Conservation (phyloP, 2,329 filamentous ascomycete genomes). For the Trichophyton benhamiae region DNA sequence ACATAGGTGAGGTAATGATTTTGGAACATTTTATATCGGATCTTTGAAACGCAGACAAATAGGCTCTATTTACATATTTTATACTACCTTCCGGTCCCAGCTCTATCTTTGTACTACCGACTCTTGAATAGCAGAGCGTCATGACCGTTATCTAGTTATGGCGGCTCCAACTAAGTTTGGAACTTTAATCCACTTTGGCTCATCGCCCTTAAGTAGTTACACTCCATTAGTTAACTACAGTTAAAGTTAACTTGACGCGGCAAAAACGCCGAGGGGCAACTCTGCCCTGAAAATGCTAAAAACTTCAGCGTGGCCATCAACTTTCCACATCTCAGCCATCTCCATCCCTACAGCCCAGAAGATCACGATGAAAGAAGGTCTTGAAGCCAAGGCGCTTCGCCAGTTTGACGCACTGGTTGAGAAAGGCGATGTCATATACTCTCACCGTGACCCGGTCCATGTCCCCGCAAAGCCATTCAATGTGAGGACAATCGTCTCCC, state of each 20-base stretch:
- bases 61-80: not conserved
- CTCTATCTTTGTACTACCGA: not conserved
- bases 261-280: not conserved
- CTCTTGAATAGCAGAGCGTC: not conserved
- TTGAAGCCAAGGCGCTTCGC: constrained; percentile 11
- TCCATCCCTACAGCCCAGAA: not conserved
- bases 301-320: not conserved
- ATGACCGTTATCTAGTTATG: not conserved
- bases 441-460: constrained; percentile 10
- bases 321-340: not conserved
- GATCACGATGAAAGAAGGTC: constrained; percentile 9
- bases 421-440: constrained; percentile 13
- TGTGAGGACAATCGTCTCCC: constrained; percentile 9
- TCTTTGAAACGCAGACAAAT: too few relatives aligned
- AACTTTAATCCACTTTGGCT: too few relatives aligned
- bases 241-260: not conserved
- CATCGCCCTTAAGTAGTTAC: too few relatives aligned
- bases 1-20: too few relatives aligned
- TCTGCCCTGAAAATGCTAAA: not conserved
- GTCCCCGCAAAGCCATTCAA: constrained; percentile 14
- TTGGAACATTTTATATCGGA: too few relatives aligned
- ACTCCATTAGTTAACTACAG: too few relatives aligned
- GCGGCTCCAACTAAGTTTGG: not conserved
- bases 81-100: not conserved
- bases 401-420: constrained; percentile 17